Percentiles rank a stretch among this genome's conserved stretches.
These are phyloP conservation scores for Sporothrix pseudoabietina DNA, from an alignment of 2,329 filamentous ascomycete genomes.

Conservation along the genomic window DNA sequence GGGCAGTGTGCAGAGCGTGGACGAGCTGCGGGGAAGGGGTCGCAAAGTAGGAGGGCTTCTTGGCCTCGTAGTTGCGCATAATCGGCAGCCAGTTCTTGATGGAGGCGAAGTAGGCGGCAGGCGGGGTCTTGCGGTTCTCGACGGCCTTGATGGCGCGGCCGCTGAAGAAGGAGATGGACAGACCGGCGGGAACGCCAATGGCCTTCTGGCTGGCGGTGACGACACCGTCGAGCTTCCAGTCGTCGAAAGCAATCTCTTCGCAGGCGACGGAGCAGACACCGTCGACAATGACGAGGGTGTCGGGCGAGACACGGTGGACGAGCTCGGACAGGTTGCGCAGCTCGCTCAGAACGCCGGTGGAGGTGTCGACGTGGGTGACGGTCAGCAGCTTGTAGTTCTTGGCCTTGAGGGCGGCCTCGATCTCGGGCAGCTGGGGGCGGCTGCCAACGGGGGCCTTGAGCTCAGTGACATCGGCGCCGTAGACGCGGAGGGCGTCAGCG, in stretches of 20 bases:
- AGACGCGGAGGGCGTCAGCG: slow-evolving; percentile 86
- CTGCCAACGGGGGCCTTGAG: slow-evolving; percentile 86
- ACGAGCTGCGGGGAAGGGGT: slow-evolving; percentile 94
- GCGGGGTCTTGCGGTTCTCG: slow-evolving; percentile 77
- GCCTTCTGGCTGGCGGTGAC: slow-evolving; percentile 96
- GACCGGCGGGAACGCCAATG: slow-evolving; percentile 89
- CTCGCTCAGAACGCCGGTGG: slow-evolving; percentile 91
- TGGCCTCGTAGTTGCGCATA: slow-evolving; percentile 98
- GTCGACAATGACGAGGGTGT: slow-evolving; percentile 90
- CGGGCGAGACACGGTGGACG: slow-evolving; percentile 82
- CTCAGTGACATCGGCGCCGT: slow-evolving; percentile 87
- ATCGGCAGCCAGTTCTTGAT: slow-evolving; percentile 98
- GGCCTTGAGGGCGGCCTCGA: slow-evolving; percentile 84
- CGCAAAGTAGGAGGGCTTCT: slow-evolving; percentile 97
- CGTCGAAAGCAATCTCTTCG: slow-evolving; percentile 95
- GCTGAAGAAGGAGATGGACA: slow-evolving; percentile 93
- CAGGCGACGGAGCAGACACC: slow-evolving; percentile 96
- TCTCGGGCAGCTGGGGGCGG: slow-evolving; percentile 79
- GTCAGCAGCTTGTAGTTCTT: slow-evolving; percentile 94
- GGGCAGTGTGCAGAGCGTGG: slow-evolving; percentile 85
- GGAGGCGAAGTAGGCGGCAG: slow-evolving; percentile 88
- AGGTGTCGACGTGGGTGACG: slow-evolving; percentile 96
- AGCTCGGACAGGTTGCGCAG: slow-evolving; percentile 80
- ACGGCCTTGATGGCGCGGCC: slow-evolving; percentile 81
- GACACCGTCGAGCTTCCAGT: slow-evolving; percentile 89